These are phyloP conservation scores for Dactylellina cionopaga DNA, from an alignment of 2,329 filamentous ascomycete genomes.

Conservation along the genomic window DNA sequence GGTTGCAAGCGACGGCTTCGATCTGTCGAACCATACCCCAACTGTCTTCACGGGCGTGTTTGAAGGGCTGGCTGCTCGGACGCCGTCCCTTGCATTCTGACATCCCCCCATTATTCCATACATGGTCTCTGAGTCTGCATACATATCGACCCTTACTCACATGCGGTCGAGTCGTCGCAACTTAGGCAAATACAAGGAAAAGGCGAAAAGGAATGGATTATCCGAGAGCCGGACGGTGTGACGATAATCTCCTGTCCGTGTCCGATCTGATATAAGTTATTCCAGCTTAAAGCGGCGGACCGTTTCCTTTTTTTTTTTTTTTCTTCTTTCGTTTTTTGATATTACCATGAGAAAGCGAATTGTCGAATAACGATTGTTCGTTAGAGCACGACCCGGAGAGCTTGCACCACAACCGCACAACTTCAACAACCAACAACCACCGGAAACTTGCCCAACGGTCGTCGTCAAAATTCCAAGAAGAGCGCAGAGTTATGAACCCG, in stretches of 20 bases:
- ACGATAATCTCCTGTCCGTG: too few relatives aligned
- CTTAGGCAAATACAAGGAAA: too few relatives aligned
- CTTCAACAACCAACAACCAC: constrained; percentile 10
- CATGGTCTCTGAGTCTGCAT: too few relatives aligned
- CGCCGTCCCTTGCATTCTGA: constrained; percentile 30
- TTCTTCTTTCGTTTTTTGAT: too few relatives aligned
- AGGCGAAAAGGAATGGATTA: constrained; percentile 17
- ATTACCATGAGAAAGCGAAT: neutral
- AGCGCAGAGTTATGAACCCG: constrained; percentile 12
- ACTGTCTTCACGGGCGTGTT: neutral
- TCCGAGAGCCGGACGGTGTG: constrained; percentile 21
- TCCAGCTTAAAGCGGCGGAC: too few relatives aligned
- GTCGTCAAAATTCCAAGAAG: constrained; percentile 16
- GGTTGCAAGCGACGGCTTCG: constrained; percentile 27
- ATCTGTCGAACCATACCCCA: neutral
- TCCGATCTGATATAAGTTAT: too few relatives aligned
- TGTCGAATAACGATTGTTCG: constrained; percentile 38
- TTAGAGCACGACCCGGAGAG: constrained; percentile 26
- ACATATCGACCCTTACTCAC: too few relatives aligned
- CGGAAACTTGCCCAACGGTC: constrained; percentile 17
- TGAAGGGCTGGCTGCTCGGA: neutral
- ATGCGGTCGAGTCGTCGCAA: too few relatives aligned
- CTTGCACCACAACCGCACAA: neutral
- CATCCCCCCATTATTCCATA: too few relatives aligned
- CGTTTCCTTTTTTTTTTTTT: too few relatives aligned